Evolutionary conservation across 108 stramenopile species (phyloP).

Genomic region (Chaetoceros tenuissimus): DNA sequence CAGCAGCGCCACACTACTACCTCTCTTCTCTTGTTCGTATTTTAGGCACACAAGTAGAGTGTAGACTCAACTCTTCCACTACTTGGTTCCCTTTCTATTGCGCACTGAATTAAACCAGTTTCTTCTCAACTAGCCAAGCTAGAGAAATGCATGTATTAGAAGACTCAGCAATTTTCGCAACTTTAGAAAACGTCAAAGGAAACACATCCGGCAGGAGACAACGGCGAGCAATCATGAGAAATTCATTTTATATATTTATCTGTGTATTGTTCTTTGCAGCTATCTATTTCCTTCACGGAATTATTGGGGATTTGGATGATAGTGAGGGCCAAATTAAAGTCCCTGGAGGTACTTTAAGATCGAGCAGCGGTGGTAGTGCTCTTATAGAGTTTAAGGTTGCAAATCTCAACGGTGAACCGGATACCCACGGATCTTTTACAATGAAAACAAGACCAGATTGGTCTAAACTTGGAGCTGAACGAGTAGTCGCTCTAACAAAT

Average conservation of each 20-base stretch:
- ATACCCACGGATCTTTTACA: constrained; percentile 51
- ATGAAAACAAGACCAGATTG: constrained; percentile 64
- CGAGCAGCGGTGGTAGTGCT: background rate
- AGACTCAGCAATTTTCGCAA: background rate
- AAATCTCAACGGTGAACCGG: constrained; percentile 60
- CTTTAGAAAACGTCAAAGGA: background rate
- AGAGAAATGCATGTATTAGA: background rate
- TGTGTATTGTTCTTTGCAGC: background rate
- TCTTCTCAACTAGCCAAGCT: too few species aligned
- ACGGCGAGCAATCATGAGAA: background rate
- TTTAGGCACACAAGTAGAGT: too few species aligned
- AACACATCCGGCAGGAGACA: background rate
- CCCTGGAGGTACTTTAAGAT: background rate
- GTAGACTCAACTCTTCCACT: too few species aligned
- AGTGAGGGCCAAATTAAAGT: constrained; percentile 7
- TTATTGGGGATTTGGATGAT: constrained; percentile 7
- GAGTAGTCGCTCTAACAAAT: constrained; percentile 35
- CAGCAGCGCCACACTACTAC: too few species aligned
- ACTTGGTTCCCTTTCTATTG: too few species aligned
- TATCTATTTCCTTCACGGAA: constrained; percentile 6
- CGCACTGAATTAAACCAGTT: too few species aligned
- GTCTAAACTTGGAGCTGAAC: constrained; percentile 66
- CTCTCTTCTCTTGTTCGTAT: too few species aligned
- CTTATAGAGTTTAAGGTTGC: constrained; percentile 54
- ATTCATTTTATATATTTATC: background rate